These are phyloP conservation scores for Leishmania tropica DNA, from an alignment of 208 protist species.

Conservation along the genomic window DNA sequence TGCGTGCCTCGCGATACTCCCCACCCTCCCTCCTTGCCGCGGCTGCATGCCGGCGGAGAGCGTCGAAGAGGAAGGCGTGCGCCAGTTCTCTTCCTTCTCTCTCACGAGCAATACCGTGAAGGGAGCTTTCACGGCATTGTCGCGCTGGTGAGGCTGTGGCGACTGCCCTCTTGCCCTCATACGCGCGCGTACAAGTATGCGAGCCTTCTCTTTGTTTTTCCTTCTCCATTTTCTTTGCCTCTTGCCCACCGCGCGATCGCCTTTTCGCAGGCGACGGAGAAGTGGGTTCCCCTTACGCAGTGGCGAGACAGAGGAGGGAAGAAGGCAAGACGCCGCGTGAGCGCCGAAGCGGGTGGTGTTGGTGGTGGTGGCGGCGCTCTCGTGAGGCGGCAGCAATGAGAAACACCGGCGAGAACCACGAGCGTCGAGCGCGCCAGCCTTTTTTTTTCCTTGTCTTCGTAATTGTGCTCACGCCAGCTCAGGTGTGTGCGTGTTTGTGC, in stretches of 20 bases:
- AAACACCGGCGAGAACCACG: background rate
- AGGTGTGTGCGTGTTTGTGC: background rate
- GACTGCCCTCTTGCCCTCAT: background rate
- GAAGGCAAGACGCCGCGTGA: background rate
- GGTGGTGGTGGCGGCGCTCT: background rate
- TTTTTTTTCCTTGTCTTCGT: background rate
- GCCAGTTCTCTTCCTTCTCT: background rate
- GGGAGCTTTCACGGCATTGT: background rate
- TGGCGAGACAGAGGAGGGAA: background rate
- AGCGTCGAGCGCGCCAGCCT: background rate
- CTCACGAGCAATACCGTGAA: background rate
- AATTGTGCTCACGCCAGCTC: background rate
- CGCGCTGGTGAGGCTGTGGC: background rate
- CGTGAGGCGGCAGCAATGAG: background rate
- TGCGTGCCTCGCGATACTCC: background rate
- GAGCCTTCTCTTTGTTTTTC: background rate
- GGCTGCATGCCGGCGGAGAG: background rate
- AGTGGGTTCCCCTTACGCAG: background rate
- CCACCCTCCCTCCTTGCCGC: background rate
- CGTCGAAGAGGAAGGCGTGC: conserved; percentile 2
- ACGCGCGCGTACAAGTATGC: background rate
- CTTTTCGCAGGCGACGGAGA: background rate
- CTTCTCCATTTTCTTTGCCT: background rate
- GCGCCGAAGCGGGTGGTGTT: background rate
- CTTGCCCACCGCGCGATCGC: background rate